Percentiles rank a stretch among this genome's conserved stretches.
These are phyloP conservation scores for Cladosporium cucumerinum DNA, from an alignment of 2,329 filamentous ascomycete species.

Conservation along the genomic window DNA sequence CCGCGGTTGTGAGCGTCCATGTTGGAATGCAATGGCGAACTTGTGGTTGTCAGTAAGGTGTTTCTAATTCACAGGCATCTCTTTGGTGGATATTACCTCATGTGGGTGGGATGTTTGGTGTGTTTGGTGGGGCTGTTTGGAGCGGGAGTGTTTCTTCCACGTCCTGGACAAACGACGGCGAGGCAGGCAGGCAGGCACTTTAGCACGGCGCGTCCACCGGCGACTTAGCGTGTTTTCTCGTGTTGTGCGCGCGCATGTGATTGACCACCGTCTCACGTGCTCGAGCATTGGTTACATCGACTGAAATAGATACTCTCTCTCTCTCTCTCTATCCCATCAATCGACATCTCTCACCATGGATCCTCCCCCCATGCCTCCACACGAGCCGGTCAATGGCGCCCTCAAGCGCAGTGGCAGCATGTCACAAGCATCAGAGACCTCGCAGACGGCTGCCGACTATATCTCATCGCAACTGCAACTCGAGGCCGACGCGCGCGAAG, in stretches of 20 bases:
- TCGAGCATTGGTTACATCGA: neutral
- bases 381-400: neutral
- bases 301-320: neutral
- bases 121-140: conserved; percentile 12
- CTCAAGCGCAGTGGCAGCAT: conserved; percentile 23
- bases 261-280: neutral
- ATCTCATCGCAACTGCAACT: conserved; percentile 85
- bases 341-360: neutral
- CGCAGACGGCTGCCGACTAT: conserved; percentile 62
- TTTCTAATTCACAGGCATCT: neutral
- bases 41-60: conserved; percentile 36
- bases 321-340: neutral
- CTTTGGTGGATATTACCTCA: neutral
- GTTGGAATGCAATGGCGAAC: conserved; percentile 77
- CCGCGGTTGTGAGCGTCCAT: conserved; percentile 83
- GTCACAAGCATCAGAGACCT: conserved; percentile 48
- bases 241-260: neutral
- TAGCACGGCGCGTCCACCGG: neutral
- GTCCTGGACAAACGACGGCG: conserved; percentile 1
- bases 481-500: conserved; percentile 92
- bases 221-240: conserved; percentile 4
- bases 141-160: neutral
- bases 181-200: conserved; percentile 2
- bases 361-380: neutral
- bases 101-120: conserved; percentile 11